Conservation (phyloP, 1,284 basidiomycete genomes). For the Ceratobasidium sp. region DNA sequence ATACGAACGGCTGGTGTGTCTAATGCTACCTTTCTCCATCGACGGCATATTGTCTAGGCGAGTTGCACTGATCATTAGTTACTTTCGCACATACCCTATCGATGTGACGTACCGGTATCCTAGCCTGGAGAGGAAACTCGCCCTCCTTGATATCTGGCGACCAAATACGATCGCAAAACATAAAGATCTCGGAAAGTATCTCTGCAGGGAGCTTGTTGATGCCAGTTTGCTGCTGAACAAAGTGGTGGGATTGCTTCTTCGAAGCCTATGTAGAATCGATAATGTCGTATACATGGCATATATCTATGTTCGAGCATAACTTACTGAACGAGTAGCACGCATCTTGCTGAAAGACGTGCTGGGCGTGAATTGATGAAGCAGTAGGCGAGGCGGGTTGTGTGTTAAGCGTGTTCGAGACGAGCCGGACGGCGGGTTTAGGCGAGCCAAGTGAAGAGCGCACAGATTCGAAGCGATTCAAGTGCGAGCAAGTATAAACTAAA, state of each 20-base stretch:
- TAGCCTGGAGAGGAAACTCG: background rate
- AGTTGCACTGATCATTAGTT: background rate
- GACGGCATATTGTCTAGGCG: background rate
- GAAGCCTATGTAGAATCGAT: background rate
- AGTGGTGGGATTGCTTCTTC: background rate
- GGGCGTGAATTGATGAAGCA: too few relatives aligned
- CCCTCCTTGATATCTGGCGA: background rate
- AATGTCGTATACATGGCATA: too few relatives aligned
- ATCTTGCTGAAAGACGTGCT: too few relatives aligned
- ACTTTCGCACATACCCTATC: background rate
- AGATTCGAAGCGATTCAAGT: too few relatives aligned
- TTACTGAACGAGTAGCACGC: too few relatives aligned
- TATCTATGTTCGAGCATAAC: too few relatives aligned
- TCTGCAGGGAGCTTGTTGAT: constrained; percentile 13
- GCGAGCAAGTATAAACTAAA: too few relatives aligned
- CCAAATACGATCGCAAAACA: background rate
- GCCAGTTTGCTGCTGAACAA: background rate
- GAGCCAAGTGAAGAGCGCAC: too few relatives aligned
- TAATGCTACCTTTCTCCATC: constrained; percentile 12
- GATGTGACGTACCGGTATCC: background rate
- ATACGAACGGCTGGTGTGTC: constrained; percentile 3
- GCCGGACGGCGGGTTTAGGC: too few relatives aligned
- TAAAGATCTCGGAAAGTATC: background rate
- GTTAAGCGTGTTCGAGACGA: too few relatives aligned
- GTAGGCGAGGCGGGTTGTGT: too few relatives aligned